Evolutionary conservation across 805 yeast genomes (phyloP), one percentile per base, ranked within the genome.

Genomic region (Kodamaea jinghongensis): DNA sequence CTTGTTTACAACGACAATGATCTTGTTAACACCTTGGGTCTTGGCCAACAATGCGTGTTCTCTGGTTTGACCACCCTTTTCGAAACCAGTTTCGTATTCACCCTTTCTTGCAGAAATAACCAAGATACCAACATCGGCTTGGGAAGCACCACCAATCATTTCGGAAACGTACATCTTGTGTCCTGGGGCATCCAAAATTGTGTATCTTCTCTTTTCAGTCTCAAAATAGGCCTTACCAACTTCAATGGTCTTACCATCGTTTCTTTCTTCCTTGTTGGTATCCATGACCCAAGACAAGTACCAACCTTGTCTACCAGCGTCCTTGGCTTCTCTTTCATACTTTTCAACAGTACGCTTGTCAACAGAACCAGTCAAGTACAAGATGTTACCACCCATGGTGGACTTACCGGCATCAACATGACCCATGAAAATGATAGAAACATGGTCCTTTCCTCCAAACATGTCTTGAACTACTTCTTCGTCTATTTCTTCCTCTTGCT

Each of bases 251-350:
- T 93, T 93, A 75, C 99, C 99, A 69, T 93, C 97, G 56, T 78
- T 87, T 76, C 99, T 86, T 74, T 93, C 99, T 71, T 93, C 99
- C 69, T 88, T 90, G 73, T 95, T 93, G 54, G 97, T 91, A 66
- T 93, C 99, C 96, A 93, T 90, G 54, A 93, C 95, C 99, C 99
- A 93, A 6, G 98, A 90, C 54, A 93, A 73, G 65, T 93, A 93
- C 99, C 99, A 93, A 66, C 97, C 97, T 73, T 93, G 99, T 74
- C 98, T 86, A 65, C 99, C 98, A 33, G 98, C 98, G 55, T 93
- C 99, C 66, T 89, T 89, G 45, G 99, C 99, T 70, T 93, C 99
- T 65, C 90, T 81, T 73, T 93, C 98, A 62, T 91, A 91, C 67
- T 93, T 93, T 54, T 93, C 99, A 50, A 93, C 93, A 14, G 97